These are phyloP conservation scores for Rhododendron vialii DNA, from an alignment of 148 eudicot species.

Conservation along the genomic window DNA sequence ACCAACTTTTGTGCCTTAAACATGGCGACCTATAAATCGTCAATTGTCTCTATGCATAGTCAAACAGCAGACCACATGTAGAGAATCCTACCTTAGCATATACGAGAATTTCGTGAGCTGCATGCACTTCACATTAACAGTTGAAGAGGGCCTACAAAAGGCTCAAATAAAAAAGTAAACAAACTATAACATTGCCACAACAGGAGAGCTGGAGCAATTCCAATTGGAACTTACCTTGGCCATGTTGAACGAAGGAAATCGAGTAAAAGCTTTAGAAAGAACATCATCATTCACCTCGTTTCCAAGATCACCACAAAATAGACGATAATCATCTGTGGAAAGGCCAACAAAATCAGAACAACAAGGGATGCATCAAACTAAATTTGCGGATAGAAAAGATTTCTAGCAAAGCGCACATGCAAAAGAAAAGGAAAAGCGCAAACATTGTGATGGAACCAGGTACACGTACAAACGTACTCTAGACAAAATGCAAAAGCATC, in stretches of 20 bases:
- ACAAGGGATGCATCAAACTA: neutral
- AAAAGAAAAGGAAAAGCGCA: neutral
- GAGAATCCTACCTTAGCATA: constrained; percentile 14
- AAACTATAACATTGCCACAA: neutral
- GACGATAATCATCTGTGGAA: constrained; percentile 75
- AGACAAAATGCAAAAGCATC: neutral
- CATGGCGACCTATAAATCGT: neutral
- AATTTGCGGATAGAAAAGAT: neutral
- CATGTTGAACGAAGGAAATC: constrained; percentile 84
- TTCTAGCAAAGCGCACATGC: neutral
- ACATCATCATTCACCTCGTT: constrained; percentile 97
- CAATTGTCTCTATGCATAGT: neutral
- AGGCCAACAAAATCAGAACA: neutral
- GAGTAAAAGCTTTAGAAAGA: constrained; percentile 73
- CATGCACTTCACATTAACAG: constrained; percentile 23
- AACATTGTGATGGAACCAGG: neutral
- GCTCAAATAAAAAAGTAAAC: constrained; percentile 15
- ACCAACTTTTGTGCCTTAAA: neutral
- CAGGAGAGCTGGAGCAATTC: neutral
- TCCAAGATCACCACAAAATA: constrained; percentile 92
- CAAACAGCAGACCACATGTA: neutral
- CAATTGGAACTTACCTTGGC: constrained; percentile 55
- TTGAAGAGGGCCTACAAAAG: constrained; percentile 25
- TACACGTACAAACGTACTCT: neutral
- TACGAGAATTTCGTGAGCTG: constrained; percentile 10